A percentile compares a stretch with the other conserved stretches of the same genome.
Evolutionary conservation across 2,329 filamentous ascomycete species (phyloP).

Genomic region (Colletotrichum truncatum): DNA sequence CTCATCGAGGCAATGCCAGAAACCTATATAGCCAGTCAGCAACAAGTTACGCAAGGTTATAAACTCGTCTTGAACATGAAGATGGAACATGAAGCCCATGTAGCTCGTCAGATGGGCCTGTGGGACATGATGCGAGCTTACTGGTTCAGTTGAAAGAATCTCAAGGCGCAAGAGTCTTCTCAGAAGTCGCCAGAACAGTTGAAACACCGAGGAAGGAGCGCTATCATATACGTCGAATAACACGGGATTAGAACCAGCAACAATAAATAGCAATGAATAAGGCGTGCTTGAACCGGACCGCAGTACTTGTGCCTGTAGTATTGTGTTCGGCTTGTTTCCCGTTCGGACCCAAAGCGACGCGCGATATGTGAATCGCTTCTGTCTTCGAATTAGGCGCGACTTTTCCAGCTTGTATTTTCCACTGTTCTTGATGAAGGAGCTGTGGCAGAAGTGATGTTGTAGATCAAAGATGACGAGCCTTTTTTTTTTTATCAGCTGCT

Average conservation of each 20-base stretch:
- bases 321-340: neutral
- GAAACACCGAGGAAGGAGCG: no score
- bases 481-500: neutral
- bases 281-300: no score
- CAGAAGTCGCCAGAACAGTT: no score
- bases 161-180: no score
- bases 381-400: neutral
- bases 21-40: constrained; percentile 55
- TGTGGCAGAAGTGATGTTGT: neutral
- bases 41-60: constrained; percentile 53
- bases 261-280: neutral
- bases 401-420: neutral
- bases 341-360: neutral
- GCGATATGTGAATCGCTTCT: neutral
- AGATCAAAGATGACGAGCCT: neutral
- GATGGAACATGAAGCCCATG: neutral
- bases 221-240: no score
- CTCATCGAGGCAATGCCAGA: constrained; percentile 57
- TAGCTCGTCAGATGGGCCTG: no score
- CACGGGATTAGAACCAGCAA: no score
- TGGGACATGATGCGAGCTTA: no score
- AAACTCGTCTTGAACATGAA: neutral
- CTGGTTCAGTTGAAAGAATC: no score
- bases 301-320: no score
- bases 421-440: neutral